Base-by-base conservation (phyloP, 768 basidiomycete species). In the button mushroom (Agaricus bisporus) region DNA sequence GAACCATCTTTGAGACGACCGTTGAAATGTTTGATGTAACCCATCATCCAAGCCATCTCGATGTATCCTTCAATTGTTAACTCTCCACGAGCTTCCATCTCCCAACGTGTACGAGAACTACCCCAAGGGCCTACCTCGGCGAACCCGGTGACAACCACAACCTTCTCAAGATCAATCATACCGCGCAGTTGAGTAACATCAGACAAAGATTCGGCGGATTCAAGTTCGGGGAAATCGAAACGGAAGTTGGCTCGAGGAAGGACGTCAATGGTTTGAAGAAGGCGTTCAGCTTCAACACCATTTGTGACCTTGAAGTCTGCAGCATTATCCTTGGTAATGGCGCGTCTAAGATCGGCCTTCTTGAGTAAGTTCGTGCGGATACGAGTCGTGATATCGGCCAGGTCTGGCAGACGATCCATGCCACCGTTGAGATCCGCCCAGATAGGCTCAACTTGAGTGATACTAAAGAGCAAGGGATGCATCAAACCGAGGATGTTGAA, bases 41-140 rank as follows among this genome's bases (percentile, higher is more conserved):
- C 95, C 91, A 95, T 98, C 70, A 98, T 86, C 95, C 95, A 99
- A 2, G 95, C 95, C 90, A 99, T 95, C 74, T 99, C 97, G 63
- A 99, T 97, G 64, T 91, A 92, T 17, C 97, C 97, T 68, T 97
- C 88, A 61, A 98, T 95, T 1, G 95, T 94, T 70, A 98, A 88
- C 64, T 95, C 86, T n/a, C 97, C 95, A 43, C 84, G 80, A 43
- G 94, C 95, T 67, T 99, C 97, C 94, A 99, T 98, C 74, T 99
- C 97, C 97, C 97, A 99, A 55, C 97, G 84, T 2, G 97, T 99
- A 55, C 97, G 85, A 14, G 95, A 89, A 64, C 91, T 94, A 59
- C 97, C 97, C 95, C 95, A 99, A 11, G 97, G 97, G 2, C 97
- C 89, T 48, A 98, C 92, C 68, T 99, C 97, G 29, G 89, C 95